These are phyloP conservation scores for Lodderomyces orthopsilosis DNA, from an alignment of 1,139 yeast genomes.

Conservation along the genomic window DNA sequence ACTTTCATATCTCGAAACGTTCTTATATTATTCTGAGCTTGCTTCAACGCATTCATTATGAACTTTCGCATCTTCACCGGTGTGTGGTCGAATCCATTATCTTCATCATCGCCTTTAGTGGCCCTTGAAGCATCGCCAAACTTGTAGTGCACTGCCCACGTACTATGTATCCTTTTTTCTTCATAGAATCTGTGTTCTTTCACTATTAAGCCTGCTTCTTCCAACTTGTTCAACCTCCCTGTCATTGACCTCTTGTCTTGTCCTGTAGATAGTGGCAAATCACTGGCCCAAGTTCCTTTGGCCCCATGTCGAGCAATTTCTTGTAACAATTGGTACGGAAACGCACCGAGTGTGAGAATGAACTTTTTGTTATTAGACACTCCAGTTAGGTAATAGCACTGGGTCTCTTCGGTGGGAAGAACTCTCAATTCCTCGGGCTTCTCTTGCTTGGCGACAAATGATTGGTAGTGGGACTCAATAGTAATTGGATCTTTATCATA, in stretches of 20 bases:
- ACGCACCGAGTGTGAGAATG: slow-evolving; percentile 36
- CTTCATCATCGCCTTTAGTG: slow-evolving; percentile 26
- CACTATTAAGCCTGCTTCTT: slow-evolving; percentile 45
- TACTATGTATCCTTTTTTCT: slow-evolving; percentile 48
- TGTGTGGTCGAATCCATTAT: slow-evolving; percentile 32
- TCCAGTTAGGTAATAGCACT: slow-evolving; percentile 42
- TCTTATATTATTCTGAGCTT: slow-evolving; percentile 67
- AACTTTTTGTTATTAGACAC: slow-evolving; percentile 32
- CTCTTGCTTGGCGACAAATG: slow-evolving; percentile 19
- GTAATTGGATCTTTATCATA: slow-evolving; percentile 17
- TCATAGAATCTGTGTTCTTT: slow-evolving; percentile 41
- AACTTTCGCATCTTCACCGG: slow-evolving; percentile 27
- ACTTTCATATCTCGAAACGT: slow-evolving; percentile 62
- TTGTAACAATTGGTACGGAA: slow-evolving; percentile 40
- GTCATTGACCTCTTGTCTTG: slow-evolving; percentile 76
- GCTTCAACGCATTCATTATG: slow-evolving; percentile 55
- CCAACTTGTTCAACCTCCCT: slow-evolving; percentile 54
- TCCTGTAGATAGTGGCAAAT: slow-evolving; percentile 51
- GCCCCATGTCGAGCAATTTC: slow-evolving; percentile 55
- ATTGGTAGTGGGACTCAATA: slow-evolving; percentile 20
- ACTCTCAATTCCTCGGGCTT: slow-evolving; percentile 18
- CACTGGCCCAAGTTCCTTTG: slow-evolving; percentile 57
- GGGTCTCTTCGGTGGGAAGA: slow-evolving; percentile 38
- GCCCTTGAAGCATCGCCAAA: slow-evolving; percentile 23
- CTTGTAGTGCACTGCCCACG: slow-evolving; percentile 44